A percentile compares a stretch with the other conserved stretches of the same genome.
phyloP scores from a whole-genome alignment of 2,329 filamentous ascomycete genomes.

The Coniochaeta sp. region DNA sequence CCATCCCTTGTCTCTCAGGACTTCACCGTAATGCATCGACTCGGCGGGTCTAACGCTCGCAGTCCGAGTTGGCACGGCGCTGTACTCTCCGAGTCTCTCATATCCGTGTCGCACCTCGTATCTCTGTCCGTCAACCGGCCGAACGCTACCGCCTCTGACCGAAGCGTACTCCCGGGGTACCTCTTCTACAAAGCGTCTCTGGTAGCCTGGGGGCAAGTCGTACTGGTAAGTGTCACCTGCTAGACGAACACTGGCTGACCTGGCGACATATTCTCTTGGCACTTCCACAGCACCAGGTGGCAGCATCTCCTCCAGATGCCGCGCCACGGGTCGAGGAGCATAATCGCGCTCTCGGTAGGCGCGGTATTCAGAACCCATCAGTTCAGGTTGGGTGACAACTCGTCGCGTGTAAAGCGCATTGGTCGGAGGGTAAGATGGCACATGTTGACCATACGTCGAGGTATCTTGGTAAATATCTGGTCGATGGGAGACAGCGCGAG shows the following conservation, averaged over 20 bases:
- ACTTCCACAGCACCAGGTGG: conserved; percentile 33
- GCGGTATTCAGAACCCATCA: conserved; percentile 42
- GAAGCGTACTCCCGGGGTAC: conserved; percentile 8
- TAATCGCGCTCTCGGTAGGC: conserved; percentile 52
- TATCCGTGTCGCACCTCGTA: neutral
- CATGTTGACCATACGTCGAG: conserved; percentile 40
- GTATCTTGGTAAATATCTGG: conserved; percentile 39
- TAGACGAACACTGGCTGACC: conserved; percentile 11
- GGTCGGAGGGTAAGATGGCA: conserved; percentile 34
- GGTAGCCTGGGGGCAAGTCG: conserved; percentile 14
- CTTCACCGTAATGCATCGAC: conserved; percentile 20
- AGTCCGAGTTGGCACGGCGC: neutral
- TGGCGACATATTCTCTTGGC: conserved; percentile 42
- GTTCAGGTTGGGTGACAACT: conserved; percentile 57
- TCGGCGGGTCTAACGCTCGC: conserved; percentile 6
- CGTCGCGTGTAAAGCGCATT: conserved; percentile 37
- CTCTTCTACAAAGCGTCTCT: conserved; percentile 9
- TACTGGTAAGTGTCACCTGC: conserved; percentile 11
- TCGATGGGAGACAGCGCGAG: conserved; percentile 43
- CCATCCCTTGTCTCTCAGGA: conserved; percentile 19
- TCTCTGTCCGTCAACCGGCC: conserved; percentile 7
- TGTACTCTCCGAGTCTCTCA: neutral
- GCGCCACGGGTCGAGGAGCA: conserved; percentile 39
- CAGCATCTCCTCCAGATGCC: conserved; percentile 36
- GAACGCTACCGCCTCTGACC: conserved; percentile 14